Evolutionary conservation across 2,329 filamentous ascomycete species (phyloP), one percentile per base, ranked within the genome.

Genomic region (Alternaria postmessia): DNA sequence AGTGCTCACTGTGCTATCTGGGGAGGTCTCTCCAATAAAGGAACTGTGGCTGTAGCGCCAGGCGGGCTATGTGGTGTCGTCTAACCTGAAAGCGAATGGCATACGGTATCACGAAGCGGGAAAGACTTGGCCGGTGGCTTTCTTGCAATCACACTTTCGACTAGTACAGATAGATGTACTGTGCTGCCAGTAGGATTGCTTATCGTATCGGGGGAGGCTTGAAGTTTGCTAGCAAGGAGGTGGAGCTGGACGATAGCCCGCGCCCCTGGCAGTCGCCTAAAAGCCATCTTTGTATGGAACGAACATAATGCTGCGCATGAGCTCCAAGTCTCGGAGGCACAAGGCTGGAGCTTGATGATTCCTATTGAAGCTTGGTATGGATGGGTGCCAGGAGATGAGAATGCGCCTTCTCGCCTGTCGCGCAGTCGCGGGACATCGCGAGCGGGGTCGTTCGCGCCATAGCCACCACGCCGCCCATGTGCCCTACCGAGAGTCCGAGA

Each of bases 51-150:
- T 63, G 62, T 28, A 41, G 42, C 28, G 34, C 62, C 62, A 66
- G 63, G 63, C 44, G 54, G 67, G 67, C 67, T 70, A 63, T 64
- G 64, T 63, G 63, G 55, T 55, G n/a, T 28, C 38, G 39, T 26
- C 44, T 56, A 54, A 18, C 47, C 57, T 54, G 39, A 55, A 59
- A 55, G 32, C 24, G 41, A 59, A 38, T 63, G 60, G 61, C 46
- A 39, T 48, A 18, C 36, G 39, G 51, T 57, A 48, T 54, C 44
- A 55, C 56, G 41, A 47, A 54, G 51, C 68, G 54, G 57, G 51
- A 64, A 46, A 49, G 52, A 49, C 59, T 63, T 66, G 65, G 57
- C 63, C 36, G 51, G 41, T 24, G 18, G 34, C n/a, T 60, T 57
- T 46, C 63, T 42, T 57, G 51, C 58, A 61, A 59, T 63, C 51